These are phyloP conservation scores for Hirsutella thompsonii DNA, from an alignment of 2,329 filamentous ascomycete species.

Conservation along the genomic window DNA sequence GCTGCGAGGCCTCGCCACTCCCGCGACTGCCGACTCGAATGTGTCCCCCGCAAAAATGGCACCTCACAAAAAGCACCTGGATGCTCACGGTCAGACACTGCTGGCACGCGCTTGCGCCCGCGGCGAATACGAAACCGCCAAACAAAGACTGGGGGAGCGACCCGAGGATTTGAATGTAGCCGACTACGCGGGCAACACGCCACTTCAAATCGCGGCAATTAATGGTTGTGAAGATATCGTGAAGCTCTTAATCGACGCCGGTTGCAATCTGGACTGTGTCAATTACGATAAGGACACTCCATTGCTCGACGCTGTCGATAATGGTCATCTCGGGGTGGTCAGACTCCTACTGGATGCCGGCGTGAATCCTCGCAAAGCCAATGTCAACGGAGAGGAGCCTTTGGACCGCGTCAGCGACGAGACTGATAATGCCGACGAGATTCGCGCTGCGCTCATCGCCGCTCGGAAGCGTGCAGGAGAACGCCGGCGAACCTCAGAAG, in stretches of 20 bases:
- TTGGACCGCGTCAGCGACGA: slow-evolving; percentile 70
- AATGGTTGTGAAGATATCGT: slow-evolving; percentile 82
- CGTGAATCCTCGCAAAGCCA: slow-evolving; percentile 82
- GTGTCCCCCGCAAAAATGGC: slow-evolving; percentile 56
- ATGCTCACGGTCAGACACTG: slow-evolving; percentile 83
- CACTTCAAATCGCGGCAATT: slow-evolving; percentile 82
- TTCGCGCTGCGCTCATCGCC: slow-evolving; percentile 54
- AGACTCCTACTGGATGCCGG: slow-evolving; percentile 72
- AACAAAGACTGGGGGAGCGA: slow-evolving; percentile 60
- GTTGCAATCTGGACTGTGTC: slow-evolving; percentile 70
- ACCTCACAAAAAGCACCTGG: slow-evolving; percentile 74
- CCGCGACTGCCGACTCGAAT: slow-evolving; percentile 43
- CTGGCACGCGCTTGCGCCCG: slow-evolving; percentile 82
- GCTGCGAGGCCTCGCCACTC: slow-evolving; percentile 40
- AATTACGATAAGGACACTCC: slow-evolving; percentile 84
- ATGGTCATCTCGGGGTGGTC: slow-evolving; percentile 82
- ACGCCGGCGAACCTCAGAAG: slow-evolving; percentile 43
- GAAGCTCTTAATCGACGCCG: slow-evolving; percentile 69
- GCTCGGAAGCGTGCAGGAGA: slow-evolving; percentile 43
- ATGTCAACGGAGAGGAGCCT: slow-evolving; percentile 85
- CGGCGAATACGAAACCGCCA: slow-evolving; percentile 69
- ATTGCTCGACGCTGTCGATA: slow-evolving; percentile 90
- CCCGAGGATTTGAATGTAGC: slow-evolving; percentile 80
- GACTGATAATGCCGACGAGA: slow-evolving; percentile 65
- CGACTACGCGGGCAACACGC: slow-evolving; percentile 94